Evolutionary conservation across 345 rosid species (phyloP), one percentile per base, ranked within the genome.

Genomic region (Euphorbia tirucalli): DNA sequence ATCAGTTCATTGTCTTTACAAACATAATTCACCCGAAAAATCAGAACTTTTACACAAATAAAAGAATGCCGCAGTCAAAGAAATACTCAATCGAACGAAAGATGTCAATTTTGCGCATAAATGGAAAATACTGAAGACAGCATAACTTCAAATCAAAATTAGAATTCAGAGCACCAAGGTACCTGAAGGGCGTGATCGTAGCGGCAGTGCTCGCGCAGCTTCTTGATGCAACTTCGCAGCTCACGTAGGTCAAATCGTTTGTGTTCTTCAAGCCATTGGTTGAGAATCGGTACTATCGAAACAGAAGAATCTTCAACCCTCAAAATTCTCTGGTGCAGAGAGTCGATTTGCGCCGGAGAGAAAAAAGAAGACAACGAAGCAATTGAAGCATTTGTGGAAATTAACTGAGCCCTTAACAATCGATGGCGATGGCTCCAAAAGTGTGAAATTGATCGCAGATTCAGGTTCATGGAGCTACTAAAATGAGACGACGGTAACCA

Each of bases 111-210:
- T 31, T 5, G 24, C 3, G 19, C 43, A 19, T 19, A 9, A 31
- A 6, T 8, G 16, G 16, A 57, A 57, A 25, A 57, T 44, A 1
- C 15, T 13, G 18, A 57, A 25, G 10, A 28, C 2, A 65, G 27
- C 11, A 21, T 37, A 41, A 15, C n/a, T 64, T 39, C 16, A 64
- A 21, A 5, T 21, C 50, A 44, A 7, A 28, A 50, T 50, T 4
- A 18, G 7, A 18, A 32, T 39, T 15, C 24, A 21, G 9, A 48
- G 24, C 28, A 11, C 10, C 19, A 56, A 68, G 39, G 19, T 46
- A 86, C 89, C 90, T 83, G 83, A 28, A 88, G 86, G 30, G 93
- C 86, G 46, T 86, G 90, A 11, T 64, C n/a, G 71, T 28, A 80
- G 56, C 86, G 87, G 16, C 75, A 72, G 71, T 68, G 61, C 10